Evolutionary conservation across 2,329 filamentous ascomycete species (phyloP).

Genomic region (Epichloe uncinata): DNA sequence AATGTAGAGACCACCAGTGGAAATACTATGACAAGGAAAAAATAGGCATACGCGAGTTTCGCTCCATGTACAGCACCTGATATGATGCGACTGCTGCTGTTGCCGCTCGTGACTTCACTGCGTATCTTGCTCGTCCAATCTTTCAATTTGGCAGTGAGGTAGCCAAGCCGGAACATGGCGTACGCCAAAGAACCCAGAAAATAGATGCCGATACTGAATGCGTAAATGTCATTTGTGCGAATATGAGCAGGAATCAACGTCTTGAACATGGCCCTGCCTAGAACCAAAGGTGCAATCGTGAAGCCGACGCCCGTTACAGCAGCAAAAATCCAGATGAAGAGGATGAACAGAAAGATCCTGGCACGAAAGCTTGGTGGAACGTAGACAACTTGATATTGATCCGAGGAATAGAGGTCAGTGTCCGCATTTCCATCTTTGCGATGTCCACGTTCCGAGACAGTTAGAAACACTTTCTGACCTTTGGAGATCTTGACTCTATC

Average conservation of each 20-base stretch:
- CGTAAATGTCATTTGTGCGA: slow-evolving; percentile 87
- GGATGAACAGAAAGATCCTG: slow-evolving; percentile 73
- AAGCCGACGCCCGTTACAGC: slow-evolving; percentile 73
- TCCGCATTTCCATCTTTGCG: slow-evolving; percentile 43
- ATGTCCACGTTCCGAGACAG: slow-evolving; percentile 52
- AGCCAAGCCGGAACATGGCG: slow-evolving; percentile 36
- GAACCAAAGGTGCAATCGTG: slow-evolving; percentile 74
- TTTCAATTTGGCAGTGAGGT: slow-evolving; percentile 21
- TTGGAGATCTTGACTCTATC: slow-evolving; percentile 93
- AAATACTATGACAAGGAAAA: slow-evolving; percentile 61
- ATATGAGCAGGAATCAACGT: slow-evolving; percentile 56
- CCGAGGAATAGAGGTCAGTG: slow-evolving; percentile 38
- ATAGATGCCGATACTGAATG: slow-evolving; percentile 84
- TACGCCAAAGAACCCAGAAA: slow-evolving; percentile 59
- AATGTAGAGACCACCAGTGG: slow-evolving; percentile 68
- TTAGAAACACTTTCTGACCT: slow-evolving; percentile 65
- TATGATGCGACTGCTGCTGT: slow-evolving; percentile 13
- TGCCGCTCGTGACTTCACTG: slow-evolving; percentile 11
- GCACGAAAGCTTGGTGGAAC: slow-evolving; percentile 73
- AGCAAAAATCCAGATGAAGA: slow-evolving; percentile 87
- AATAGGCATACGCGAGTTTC: slow-evolving; percentile 60
- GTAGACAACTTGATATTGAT: slow-evolving; percentile 59
- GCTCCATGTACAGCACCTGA: slow-evolving; percentile 18
- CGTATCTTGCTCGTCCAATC: slow-evolving; percentile 15
- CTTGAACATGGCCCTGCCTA: slow-evolving; percentile 70